These are phyloP conservation scores for Trichosporon asahii DNA, from an alignment of 1,284 basidiomycete genomes.

Conservation along the genomic window DNA sequence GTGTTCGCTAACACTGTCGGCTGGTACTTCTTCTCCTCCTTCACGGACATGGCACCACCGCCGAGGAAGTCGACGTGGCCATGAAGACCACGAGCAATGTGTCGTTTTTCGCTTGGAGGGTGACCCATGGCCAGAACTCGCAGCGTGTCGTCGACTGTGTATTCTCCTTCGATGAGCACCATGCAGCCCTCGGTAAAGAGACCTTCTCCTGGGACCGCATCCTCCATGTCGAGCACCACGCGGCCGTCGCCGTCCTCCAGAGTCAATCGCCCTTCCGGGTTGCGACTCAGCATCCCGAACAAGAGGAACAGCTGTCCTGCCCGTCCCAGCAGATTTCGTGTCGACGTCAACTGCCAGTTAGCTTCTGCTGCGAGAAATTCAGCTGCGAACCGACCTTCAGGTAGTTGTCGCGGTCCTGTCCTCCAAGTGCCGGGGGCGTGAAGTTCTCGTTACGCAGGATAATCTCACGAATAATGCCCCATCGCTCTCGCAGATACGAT, in stretches of 20 bases:
- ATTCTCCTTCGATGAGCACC: constrained; percentile 93
- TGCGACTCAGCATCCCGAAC: constrained; percentile 86
- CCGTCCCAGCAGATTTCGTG: constrained; percentile 90
- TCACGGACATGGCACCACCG: constrained; percentile 78
- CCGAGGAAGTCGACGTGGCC: constrained; percentile 95
- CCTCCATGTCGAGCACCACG: constrained; percentile 83
- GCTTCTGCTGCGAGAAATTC: not conserved
- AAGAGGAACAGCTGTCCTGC: constrained; percentile 86
- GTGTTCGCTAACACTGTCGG: constrained; percentile 48
- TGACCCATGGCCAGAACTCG: constrained; percentile 92
- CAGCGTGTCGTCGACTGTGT: constrained; percentile 84
- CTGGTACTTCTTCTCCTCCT: constrained; percentile 73
- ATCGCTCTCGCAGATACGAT: constrained; percentile 70
- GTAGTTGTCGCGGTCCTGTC: constrained; percentile 74
- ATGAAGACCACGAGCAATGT: constrained; percentile 76
- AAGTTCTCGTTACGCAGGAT: constrained; percentile 93
- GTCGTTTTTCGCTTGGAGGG: constrained; percentile 87
- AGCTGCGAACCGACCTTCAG: constrained; percentile 63
- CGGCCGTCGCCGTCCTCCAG: constrained; percentile 91
- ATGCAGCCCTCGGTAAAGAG: constrained; percentile 95
- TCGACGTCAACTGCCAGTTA: constrained; percentile 75
- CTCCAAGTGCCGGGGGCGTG: constrained; percentile 85
- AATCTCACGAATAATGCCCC: constrained; percentile 68
- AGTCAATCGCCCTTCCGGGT: constrained; percentile 83
- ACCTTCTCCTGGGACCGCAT: constrained; percentile 90